Evolutionary conservation across 108 stramenopile species (phyloP), one percentile per base, ranked within the genome.

Genomic region (Pseudonitzschia pungens): DNA sequence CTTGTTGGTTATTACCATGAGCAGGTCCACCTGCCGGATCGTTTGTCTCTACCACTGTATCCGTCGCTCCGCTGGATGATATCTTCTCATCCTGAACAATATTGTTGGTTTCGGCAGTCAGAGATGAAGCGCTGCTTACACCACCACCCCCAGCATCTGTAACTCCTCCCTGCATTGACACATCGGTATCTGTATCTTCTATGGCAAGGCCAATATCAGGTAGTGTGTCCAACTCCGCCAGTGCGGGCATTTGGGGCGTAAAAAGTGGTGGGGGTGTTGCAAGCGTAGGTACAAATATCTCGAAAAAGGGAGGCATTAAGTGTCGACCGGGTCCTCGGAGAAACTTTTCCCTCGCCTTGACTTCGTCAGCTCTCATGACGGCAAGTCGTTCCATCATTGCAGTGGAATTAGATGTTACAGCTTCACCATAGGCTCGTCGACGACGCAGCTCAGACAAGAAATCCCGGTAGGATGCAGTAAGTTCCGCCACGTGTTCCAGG

Each of bases 241-340:
- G 78, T 12, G 86, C 79, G 48, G 88, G 89, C 48, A 93, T 75
- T 74, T 89, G 89, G 14, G 89, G 89, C 44, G 89, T 86, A 77
- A 93, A 93, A 8, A 89, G 67, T 20, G 89, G 88, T 4, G 92
- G 92, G 14, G 89, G 87, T n/a, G 92, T 85, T 26, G 92, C 89
- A 40, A 93, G 72, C 22, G 92, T 93, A 2, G 92, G 92, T 27
- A 80, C 87, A 78, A 93, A 93, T 40, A 89, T 86, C 67, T 93
- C 89, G 79, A 86, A 93, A 58, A 93, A 93, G 12, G 88, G 81
- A 51, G 92, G 92, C 92, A 93, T 93, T 50, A 93, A 76, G 58
- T 91, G 89, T 31, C 88, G 74, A 21, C 89, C 92, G 26, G 92
- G 69, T 29, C 92, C 89, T 32, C 85, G 78, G 45, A 93, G 86